Percentiles rank a stretch among this genome's conserved stretches.
These are phyloP conservation scores for Saccharomyces hybrid DNA, from an alignment of 1,139 yeast species.

Conservation along the genomic window DNA sequence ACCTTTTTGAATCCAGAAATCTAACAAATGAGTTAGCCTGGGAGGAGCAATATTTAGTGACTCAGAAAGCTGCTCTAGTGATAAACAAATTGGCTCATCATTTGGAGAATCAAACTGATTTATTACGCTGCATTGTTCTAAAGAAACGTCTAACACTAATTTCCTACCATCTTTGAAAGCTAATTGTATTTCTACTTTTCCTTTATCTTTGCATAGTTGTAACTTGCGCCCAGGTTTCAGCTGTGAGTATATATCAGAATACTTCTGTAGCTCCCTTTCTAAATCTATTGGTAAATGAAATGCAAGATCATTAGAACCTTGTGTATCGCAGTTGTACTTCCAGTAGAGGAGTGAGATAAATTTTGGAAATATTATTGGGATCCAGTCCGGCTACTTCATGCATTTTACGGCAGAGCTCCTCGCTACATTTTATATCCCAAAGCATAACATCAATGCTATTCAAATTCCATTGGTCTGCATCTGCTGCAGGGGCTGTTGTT, in stretches of 20 bases:
- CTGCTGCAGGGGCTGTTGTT: slow-evolving; percentile 1
- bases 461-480: slow-evolving; percentile 37
- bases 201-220: slow-evolving; percentile 51
- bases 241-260: slow-evolving; percentile 36
- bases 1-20: slow-evolving; percentile 50
- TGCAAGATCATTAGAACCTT: slow-evolving; percentile 1
- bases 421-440: slow-evolving; percentile 57
- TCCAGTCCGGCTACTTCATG: slow-evolving; percentile 15
- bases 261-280: slow-evolving; percentile 36
- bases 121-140: slow-evolving; percentile 64
- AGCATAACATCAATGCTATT: slow-evolving; percentile 78
- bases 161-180: slow-evolving; percentile 40
- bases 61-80: slow-evolving; percentile 29
- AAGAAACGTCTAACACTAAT: slow-evolving; percentile 44
- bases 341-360: slow-evolving; percentile 27
- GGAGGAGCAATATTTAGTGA: slow-evolving; percentile 26
- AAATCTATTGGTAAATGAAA: slow-evolving; percentile 7
- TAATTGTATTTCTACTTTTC: slow-evolving; percentile 54
- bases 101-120: slow-evolving; percentile 40
- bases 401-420: slow-evolving; percentile 33
- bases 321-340: slow-evolving; percentile 11
- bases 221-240: slow-evolving; percentile 53
- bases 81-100: slow-evolving; percentile 15
- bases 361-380: slow-evolving; percentile 17
- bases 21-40: slow-evolving; percentile 34